phyloP scores from a whole-genome alignment of 2,329 filamentous ascomycete genomes.

The Arachnomyces sp. region DNA sequence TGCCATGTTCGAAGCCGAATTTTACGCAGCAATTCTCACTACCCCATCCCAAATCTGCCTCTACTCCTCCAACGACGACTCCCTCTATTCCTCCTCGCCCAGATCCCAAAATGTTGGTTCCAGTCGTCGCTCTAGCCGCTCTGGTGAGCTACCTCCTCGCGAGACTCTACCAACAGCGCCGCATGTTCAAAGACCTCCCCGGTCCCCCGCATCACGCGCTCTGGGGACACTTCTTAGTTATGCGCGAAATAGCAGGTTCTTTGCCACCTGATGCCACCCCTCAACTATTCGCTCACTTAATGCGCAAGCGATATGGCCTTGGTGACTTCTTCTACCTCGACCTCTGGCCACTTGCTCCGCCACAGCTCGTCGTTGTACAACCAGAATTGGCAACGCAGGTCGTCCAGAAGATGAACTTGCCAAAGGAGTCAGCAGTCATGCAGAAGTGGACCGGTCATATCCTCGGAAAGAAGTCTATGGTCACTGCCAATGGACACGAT shows the following conservation, averaged over 20 bases:
- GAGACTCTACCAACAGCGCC: slow-evolving; percentile 11
- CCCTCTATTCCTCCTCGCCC: neutral
- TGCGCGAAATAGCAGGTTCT: slow-evolving; percentile 14
- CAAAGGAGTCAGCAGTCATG: slow-evolving; percentile 26
- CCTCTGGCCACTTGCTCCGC: slow-evolving; percentile 28
- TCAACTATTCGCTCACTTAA: slow-evolving; percentile 13
- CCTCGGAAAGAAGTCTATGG: slow-evolving; percentile 24
- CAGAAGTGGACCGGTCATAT: slow-evolving; percentile 21
- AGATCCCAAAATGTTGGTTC: slow-evolving; percentile 9
- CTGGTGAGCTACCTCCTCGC: slow-evolving; percentile 9
- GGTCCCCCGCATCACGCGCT: slow-evolving; percentile 15
- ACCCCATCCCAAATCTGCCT: slow-evolving; percentile 14
- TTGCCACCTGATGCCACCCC: slow-evolving; percentile 12
- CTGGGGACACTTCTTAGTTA: slow-evolving; percentile 15
- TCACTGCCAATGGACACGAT: slow-evolving; percentile 29
- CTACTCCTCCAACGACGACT: slow-evolving; percentile 6
- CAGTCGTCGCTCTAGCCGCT: slow-evolving; percentile 6
- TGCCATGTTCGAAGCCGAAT: slow-evolving; percentile 13
- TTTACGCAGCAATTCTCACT: slow-evolving; percentile 9
- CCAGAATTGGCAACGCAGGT: slow-evolving; percentile 33
- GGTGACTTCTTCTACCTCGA: slow-evolving; percentile 26
- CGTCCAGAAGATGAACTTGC: slow-evolving; percentile 27
- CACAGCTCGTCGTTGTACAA: slow-evolving; percentile 30
- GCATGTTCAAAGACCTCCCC: slow-evolving; percentile 14
- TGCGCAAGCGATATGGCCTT: slow-evolving; percentile 13